Base-by-base conservation (phyloP, 441 rosid species). In the Mallotus repandus region DNA sequence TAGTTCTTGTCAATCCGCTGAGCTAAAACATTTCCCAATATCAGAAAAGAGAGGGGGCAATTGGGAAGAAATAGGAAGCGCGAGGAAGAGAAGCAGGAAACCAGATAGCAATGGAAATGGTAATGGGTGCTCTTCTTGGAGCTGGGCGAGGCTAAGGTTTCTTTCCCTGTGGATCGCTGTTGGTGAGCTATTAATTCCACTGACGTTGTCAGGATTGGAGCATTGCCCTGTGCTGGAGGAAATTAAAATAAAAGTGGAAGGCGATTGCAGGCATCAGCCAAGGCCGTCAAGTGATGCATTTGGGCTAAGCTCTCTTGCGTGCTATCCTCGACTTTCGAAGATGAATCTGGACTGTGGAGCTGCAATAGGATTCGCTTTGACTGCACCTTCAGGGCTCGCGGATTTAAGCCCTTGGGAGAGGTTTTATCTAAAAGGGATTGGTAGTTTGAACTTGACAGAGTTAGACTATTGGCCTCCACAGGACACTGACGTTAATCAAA, bases 391-490 rank as follows among this genome's bases (percentile, higher is more conserved):
- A 0, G 90, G 89, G 52, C 85, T 88, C 68, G 87, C 82, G 80
- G 97, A 92, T 74, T 58, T 92, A 72, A 91, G 91, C 76, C 80
- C 87, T 73, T 93, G 97, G 94, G 98, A 93, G 82, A 88, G 98
- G 63, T 91, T 87, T 80, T 88, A 84, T 81, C 79, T 93, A 16
- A 83, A 80, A 0, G 95, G 93, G 48, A 88, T 93, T 0, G 85
- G 86, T 57, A 64, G 70, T 64, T 78, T 93, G 83, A 79, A 72
- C 76, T 86, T 91, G 10, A 81, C 43, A 0, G 89, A 87, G 71
- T 84, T 92, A 0, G 86, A 92, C 70, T 89, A 92, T 68, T 92
- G 96, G 92, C 98, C 96, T 3, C 94, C 98, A 1, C 94, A 87
- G 29, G 98, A 92, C 74, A 79, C 86, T 68, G 96, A 91, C 13